Percentiles rank a stretch among this genome's conserved stretches.
phyloP scores from a whole-genome alignment of 2,329 filamentous ascomycete species.

The Ampelomyces quisqualis region DNA sequence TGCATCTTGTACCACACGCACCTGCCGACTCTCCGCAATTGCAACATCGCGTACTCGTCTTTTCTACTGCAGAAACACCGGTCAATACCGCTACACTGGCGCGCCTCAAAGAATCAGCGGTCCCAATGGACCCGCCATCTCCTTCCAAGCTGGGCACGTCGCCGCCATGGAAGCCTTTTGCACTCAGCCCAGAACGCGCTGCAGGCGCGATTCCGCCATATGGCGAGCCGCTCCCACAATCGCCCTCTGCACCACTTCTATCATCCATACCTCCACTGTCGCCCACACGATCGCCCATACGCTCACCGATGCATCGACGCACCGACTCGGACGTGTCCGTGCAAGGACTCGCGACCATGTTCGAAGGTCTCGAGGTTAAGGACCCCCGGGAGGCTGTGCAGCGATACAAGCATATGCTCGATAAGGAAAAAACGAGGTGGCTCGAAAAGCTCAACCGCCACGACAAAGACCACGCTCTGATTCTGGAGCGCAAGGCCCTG shows the following conservation, averaged over 20 bases:
- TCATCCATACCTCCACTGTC: slow-evolving; percentile 7
- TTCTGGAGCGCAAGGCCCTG: slow-evolving; percentile 41
- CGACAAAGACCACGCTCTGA: slow-evolving; percentile 67
- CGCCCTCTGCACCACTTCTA: slow-evolving; percentile 6
- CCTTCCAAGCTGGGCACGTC: slow-evolving; percentile 56
- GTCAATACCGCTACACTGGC: slow-evolving; percentile 39
- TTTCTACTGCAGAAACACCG: slow-evolving; percentile 6
- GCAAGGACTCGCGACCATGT: slow-evolving; percentile 63
- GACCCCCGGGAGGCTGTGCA: slow-evolving; percentile 49
- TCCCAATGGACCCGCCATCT: slow-evolving; percentile 41
- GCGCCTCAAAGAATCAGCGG: slow-evolving; percentile 40
- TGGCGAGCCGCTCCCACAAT: slow-evolving; percentile 11
- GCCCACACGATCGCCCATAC: slow-evolving; percentile 17
- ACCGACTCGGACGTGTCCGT: slow-evolving; percentile 44
- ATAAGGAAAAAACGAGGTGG: slow-evolving; percentile 46
- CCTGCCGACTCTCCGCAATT: slow-evolving; percentile 10
- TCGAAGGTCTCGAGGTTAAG: slow-evolving; percentile 65
- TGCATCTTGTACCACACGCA: slow-evolving; percentile 17
- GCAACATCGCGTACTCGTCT: slow-evolving; percentile 7
- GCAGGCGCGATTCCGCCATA: slow-evolving; percentile 49
- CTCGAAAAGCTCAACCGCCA: slow-evolving; percentile 43
- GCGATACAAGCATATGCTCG: slow-evolving; percentile 47
- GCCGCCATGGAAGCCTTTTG: slow-evolving; percentile 54
- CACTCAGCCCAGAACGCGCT: slow-evolving; percentile 64
- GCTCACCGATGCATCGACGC: slow-evolving; percentile 24